Evolutionary conservation across 1,284 basidiomycete genomes (phyloP).

Genomic region (Cyathus olla): DNA sequence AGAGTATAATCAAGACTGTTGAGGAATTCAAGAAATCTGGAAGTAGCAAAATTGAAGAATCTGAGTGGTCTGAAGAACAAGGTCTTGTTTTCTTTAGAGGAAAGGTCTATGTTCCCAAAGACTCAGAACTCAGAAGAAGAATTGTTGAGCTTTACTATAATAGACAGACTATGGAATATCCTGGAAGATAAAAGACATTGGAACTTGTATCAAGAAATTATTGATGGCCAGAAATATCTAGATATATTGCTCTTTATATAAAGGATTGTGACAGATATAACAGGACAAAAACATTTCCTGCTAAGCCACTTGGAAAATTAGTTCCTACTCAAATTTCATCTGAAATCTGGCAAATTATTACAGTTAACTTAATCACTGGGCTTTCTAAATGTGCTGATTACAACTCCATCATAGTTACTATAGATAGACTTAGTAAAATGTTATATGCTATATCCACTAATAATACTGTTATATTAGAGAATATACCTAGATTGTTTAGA

Average conservation of each 20-base stretch:
- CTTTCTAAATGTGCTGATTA: slow-evolving; percentile 37
- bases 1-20: no score
- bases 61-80: no score
- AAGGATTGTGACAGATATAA: slow-evolving; percentile 34
- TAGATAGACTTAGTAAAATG: slow-evolving; percentile 25
- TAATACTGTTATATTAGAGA: slow-evolving; percentile 11
- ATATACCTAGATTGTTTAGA: slow-evolving; percentile 15
- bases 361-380: slow-evolving; percentile 29
- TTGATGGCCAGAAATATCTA: no score
- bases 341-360: slow-evolving; percentile 6
- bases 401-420: slow-evolving; percentile 37
- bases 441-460: slow-evolving; percentile 22
- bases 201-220: no score
- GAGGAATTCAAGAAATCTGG: no score
- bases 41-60: no score
- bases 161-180: no score
- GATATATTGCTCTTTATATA: slow-evolving; percentile 3
- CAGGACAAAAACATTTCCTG: slow-evolving; percentile 24
- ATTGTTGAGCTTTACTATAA: no score
- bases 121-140: no score
- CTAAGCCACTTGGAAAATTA: slow-evolving; percentile 7
- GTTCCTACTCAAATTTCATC: slow-evolving; percentile 18
- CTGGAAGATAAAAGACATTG: no score
- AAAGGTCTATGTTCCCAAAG: no score
- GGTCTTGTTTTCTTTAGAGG: no score